These are phyloP conservation scores for Thraustochytrium striatum DNA, from an alignment of 352 stramenopile species.

Conservation along the genomic window DNA sequence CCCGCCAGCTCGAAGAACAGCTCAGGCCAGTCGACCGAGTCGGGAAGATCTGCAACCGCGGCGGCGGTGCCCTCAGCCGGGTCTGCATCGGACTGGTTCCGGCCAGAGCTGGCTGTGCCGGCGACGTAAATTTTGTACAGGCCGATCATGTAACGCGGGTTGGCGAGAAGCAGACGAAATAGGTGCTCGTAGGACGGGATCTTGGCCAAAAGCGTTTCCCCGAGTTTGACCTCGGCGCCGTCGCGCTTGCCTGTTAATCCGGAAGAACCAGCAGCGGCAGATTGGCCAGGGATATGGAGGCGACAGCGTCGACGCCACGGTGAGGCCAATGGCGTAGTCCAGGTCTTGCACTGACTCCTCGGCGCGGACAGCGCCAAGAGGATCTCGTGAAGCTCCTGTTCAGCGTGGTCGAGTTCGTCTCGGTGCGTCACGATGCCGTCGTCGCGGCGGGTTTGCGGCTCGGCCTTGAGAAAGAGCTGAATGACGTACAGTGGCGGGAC, in stretches of 20 bases:
- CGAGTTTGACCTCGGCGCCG: background rate
- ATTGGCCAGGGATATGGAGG: no score
- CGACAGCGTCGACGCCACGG: slow-evolving; percentile 14
- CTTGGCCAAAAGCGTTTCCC: background rate
- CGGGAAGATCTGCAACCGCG: background rate
- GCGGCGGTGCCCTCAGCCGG: background rate
- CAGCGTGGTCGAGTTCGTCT: background rate
- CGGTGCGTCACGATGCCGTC: background rate
- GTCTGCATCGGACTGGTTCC: background rate
- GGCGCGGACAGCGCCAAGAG: background rate
- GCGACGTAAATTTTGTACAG: slow-evolving; percentile 18
- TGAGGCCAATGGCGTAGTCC: slow-evolving; percentile 45
- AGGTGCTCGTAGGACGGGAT: slow-evolving; percentile 18
- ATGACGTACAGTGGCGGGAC: slow-evolving; percentile 21
- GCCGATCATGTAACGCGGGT: slow-evolving; percentile 31
- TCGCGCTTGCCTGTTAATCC: background rate
- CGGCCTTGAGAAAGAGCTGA: slow-evolving; percentile 44
- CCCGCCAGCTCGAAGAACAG: slow-evolving; percentile 36
- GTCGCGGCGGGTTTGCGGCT: background rate
- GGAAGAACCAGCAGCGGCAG: no score
- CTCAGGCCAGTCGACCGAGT: background rate
- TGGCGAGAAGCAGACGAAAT: slow-evolving; percentile 16
- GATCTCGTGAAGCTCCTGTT: background rate
- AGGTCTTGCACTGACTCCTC: slow-evolving; percentile 2
- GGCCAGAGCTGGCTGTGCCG: background rate